Conservation (phyloP, 2,329 filamentous ascomycete species). For the Calonectria crousiana region DNA sequence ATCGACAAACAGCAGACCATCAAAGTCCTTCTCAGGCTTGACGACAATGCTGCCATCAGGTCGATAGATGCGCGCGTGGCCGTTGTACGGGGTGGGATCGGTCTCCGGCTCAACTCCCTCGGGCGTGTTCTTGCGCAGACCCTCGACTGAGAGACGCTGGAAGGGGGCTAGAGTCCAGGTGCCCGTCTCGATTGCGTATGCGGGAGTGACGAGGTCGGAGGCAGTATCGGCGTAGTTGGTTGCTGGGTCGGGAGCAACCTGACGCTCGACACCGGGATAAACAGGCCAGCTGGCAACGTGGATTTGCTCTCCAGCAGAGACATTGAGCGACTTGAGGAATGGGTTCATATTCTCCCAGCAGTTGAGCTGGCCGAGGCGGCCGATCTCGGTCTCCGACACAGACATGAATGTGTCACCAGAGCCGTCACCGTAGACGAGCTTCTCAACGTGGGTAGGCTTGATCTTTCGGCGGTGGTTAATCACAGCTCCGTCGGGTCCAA, state of each 20-base stretch:
- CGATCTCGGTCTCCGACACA: slow-evolving; percentile 63
- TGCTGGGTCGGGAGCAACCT: slow-evolving; percentile 39
- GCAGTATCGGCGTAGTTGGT: slow-evolving; percentile 43
- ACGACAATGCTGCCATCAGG: slow-evolving; percentile 40
- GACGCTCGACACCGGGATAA: slow-evolving; percentile 38
- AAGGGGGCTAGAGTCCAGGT: slow-evolving; percentile 43
- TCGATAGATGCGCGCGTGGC: slow-evolving; percentile 41
- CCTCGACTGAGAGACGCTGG: slow-evolving; percentile 41
- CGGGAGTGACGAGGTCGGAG: slow-evolving; percentile 42
- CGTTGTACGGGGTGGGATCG: slow-evolving; percentile 39
- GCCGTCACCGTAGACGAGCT: slow-evolving; percentile 66
- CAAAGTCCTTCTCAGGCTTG: slow-evolving; percentile 48
- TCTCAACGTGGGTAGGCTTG: slow-evolving; percentile 63
- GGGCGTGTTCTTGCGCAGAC: slow-evolving; percentile 40
- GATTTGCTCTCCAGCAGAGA: slow-evolving; percentile 44
- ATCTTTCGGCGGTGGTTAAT: slow-evolving; percentile 62
- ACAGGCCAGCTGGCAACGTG: slow-evolving; percentile 48
- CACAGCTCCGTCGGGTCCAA: slow-evolving; percentile 60
- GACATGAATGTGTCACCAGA: slow-evolving; percentile 64
- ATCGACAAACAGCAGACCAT: slow-evolving; percentile 64
- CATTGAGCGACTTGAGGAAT: slow-evolving; percentile 44
- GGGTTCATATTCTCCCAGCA: slow-evolving; percentile 66
- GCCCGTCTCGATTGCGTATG: slow-evolving; percentile 42
- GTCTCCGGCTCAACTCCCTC: slow-evolving; percentile 43
- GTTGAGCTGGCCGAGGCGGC: slow-evolving; percentile 65